phyloP scores from a whole-genome alignment of 2,329 filamentous ascomycete species.

The Elsinoe batatas region DNA sequence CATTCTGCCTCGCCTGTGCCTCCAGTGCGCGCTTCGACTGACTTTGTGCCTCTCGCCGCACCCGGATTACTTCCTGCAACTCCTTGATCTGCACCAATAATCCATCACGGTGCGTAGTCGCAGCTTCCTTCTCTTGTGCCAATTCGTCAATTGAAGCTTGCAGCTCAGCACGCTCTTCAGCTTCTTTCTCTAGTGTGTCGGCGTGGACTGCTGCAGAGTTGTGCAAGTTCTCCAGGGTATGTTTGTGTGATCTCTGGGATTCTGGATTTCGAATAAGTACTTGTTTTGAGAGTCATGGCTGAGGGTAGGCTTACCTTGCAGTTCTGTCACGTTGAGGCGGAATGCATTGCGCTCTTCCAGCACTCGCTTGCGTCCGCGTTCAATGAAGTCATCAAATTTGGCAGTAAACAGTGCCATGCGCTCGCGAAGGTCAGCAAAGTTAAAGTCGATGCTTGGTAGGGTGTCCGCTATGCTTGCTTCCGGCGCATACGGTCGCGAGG shows the following conservation, averaged over 20 bases:
- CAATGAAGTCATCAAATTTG: conserved; percentile 89
- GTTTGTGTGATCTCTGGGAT: conserved; percentile 81
- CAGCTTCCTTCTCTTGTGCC: conserved; percentile 45
- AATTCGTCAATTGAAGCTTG: conserved; percentile 49
- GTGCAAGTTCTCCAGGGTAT: conserved; percentile 73
- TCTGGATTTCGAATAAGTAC: conserved; percentile 43
- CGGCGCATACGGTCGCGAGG: conserved; percentile 42
- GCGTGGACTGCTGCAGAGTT: conserved; percentile 61
- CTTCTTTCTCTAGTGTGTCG: conserved; percentile 66
- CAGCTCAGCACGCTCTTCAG: conserved; percentile 60
- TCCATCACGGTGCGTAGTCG: conserved; percentile 45
- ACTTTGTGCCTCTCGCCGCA: conserved; percentile 59
- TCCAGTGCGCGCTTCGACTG: conserved; percentile 66
- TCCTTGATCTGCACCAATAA: conserved; percentile 50
- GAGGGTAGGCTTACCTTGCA: conserved; percentile 56
- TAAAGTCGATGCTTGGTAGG: conserved; percentile 85
- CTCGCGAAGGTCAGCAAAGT: conserved; percentile 88
- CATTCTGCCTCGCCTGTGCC: conserved; percentile 76
- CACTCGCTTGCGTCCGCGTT: conserved; percentile 78
- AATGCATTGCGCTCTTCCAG: conserved; percentile 92
- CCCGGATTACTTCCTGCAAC: conserved; percentile 60
- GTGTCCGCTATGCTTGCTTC: conserved; percentile 61
- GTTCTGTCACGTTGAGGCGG: conserved; percentile 76
- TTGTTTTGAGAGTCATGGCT: conserved; percentile 12
- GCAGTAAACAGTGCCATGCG: conserved; percentile 89